Evolutionary conservation across 345 rosid genomes (phyloP).

Genomic region (Acer saccharum): DNA sequence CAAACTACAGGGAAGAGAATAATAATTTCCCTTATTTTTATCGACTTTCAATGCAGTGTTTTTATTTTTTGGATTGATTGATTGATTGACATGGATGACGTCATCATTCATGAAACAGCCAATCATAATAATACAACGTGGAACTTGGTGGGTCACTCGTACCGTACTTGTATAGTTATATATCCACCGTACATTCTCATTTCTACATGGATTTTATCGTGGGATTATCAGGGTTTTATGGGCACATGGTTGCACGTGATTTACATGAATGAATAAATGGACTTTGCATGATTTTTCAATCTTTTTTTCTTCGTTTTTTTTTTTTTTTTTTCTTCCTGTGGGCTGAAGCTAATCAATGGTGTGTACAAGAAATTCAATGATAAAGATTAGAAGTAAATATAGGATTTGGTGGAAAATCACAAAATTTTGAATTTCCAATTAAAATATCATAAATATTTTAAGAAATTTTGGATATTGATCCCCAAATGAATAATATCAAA

Average conservation of each 20-base stretch:
- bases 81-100: slow-evolving; percentile 13
- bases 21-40: no score
- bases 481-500: no score
- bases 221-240: not conserved
- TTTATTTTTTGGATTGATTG: not conserved
- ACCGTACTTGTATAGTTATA: slow-evolving; percentile 15
- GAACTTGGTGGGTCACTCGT: slow-evolving; percentile 14
- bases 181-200: no score
- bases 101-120: not conserved
- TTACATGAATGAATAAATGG: no score
- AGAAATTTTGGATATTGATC: no score
- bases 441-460: no score
- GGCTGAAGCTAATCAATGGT: not conserved
- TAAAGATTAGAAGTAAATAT: no score
- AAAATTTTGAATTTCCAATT: no score
- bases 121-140: not conserved
- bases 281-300: not conserved
- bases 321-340: not conserved
- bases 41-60: slow-evolving; percentile 45
- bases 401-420: no score
- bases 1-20: no score
- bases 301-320: not conserved
- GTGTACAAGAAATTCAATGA: no score
- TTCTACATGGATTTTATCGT: no score
- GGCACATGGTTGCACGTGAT: slow-evolving; percentile 8